These are phyloP conservation scores for Aspergillus udagawae DNA, from an alignment of 2,329 filamentous ascomycete species.

Conservation along the genomic window DNA sequence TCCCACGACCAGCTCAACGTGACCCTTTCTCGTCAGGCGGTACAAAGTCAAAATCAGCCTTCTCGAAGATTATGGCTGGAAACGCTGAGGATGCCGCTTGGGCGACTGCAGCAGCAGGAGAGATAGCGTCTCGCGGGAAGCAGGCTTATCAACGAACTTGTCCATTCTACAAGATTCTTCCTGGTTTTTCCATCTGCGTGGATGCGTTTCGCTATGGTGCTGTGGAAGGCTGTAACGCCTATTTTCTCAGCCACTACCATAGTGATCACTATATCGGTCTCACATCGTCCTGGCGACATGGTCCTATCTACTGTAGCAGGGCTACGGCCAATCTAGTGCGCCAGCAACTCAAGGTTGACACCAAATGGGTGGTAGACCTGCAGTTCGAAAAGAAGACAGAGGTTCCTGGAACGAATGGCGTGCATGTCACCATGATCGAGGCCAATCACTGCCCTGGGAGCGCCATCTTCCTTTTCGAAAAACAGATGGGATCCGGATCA, in stretches of 20 bases:
- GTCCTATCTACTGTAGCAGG: constrained; percentile 92
- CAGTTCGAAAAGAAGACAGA: constrained; percentile 79
- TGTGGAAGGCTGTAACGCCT: constrained; percentile 85
- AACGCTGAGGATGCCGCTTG: constrained; percentile 89
- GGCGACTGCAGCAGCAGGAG: constrained; percentile 77
- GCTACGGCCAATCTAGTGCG: constrained; percentile 87
- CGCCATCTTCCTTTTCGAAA: constrained; percentile 89
- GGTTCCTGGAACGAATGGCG: constrained; percentile 76
- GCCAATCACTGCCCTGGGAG: constrained; percentile 97
- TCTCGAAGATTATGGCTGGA: constrained; percentile 86
- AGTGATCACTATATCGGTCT: constrained; percentile 96
- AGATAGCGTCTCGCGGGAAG: constrained; percentile 74
- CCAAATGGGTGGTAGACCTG: constrained; percentile 77
- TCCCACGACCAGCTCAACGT: constrained; percentile 73
- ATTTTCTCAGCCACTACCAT: constrained; percentile 97
- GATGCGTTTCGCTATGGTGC: constrained; percentile 95
- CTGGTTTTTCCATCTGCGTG: constrained; percentile 86
- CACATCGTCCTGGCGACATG: constrained; percentile 82
- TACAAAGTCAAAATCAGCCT: constrained; percentile 61
- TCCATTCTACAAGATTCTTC: constrained; percentile 98
- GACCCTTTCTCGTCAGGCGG: constrained; percentile 65
- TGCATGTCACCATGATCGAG: constrained; percentile 86
- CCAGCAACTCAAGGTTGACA: constrained; percentile 78
- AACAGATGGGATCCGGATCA: constrained; percentile 59
- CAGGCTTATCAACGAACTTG: constrained; percentile 86